Base-by-base conservation (phyloP, 805 yeast species). In the Kazachstania viticola region DNA sequence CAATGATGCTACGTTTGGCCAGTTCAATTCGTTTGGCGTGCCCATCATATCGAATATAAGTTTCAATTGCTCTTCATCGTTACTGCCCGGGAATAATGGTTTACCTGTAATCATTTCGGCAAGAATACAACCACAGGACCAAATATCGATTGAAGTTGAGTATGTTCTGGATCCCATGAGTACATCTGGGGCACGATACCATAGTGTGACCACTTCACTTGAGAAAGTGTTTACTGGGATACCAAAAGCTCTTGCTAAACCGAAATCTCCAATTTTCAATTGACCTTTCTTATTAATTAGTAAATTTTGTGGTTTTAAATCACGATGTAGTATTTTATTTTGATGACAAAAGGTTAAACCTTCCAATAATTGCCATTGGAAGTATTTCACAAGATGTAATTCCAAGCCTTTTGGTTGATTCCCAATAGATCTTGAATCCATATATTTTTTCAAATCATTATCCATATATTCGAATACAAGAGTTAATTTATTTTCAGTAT, bases 181-280 rank as follows among this genome's bases (percentile, higher is more conserved):
- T 35, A 91, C 83, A 60, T 91, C 98, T 3, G 98, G 98, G 1
- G 96, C 84, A 44, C 98, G 69, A 57, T 91, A 91, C 98, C 98
- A 91, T 45, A 91, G 64, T 0, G 98, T 91, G 30, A 91, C 98
- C 29, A 91, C 97, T 57, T 91, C 98, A 60, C 91, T 96, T 9
- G 98, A 88, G 52, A 88, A 91, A 2, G 95, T 94, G 49, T 95
- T 73, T 39, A 91, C 71, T 1, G 98, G 98, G 11, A 91, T 95
- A 32, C 98, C 98, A 57, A 85, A 91, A 0, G 96, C 97, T 39
- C 98, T 66, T 0, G 98, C 98, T 32, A 91, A 67, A 21, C 98
- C 98, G 54, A 91, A 91, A 61, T 91, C 93, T 1, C 87, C 91
- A 30, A 80, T 64, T 55, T 85, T 85, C 54, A 91, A 69, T 56